These are phyloP conservation scores for Fusarium multiceps DNA, from an alignment of 2,329 filamentous ascomycete genomes.

Conservation along the genomic window DNA sequence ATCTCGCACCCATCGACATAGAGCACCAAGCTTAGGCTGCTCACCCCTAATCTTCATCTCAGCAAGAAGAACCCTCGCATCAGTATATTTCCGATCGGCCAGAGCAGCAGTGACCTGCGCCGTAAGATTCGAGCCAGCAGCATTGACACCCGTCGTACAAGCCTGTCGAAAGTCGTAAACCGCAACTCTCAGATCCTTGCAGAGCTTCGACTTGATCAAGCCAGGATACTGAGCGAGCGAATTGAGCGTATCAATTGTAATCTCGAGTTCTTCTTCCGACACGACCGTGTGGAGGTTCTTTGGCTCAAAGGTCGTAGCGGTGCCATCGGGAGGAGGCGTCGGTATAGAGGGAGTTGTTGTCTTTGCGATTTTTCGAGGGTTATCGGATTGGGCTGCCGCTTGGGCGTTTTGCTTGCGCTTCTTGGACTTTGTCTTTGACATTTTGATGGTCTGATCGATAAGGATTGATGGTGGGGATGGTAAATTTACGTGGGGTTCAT, in stretches of 20 bases:
- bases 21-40: conserved; percentile 73
- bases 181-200: conserved; percentile 73
- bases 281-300: conserved; percentile 64
- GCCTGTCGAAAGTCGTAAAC: conserved; percentile 77
- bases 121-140: conserved; percentile 70
- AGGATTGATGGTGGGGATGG: conserved; percentile 16
- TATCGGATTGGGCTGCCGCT: conserved; percentile 49
- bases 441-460: conserved; percentile 34
- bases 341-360: conserved; percentile 41
- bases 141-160: conserved; percentile 73
- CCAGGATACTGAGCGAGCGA: conserved; percentile 68
- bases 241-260: conserved; percentile 72
- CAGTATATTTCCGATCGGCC: conserved; percentile 71
- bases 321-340: conserved; percentile 53
- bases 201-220: conserved; percentile 75
- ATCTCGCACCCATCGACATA: conserved; percentile 79
- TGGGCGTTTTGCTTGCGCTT: conserved; percentile 57
- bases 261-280: conserved; percentile 74
- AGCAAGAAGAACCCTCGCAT: conserved; percentile 73
- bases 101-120: conserved; percentile 74
- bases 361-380: conserved; percentile 55
- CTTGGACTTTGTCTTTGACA: conserved; percentile 59
- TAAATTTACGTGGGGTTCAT: conserved; percentile 18
- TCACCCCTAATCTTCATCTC: conserved; percentile 77
- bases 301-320: conserved; percentile 53